Conservation (phyloP, 2,329 filamentous ascomycete genomes). For the Bretziella fagacearum region DNA sequence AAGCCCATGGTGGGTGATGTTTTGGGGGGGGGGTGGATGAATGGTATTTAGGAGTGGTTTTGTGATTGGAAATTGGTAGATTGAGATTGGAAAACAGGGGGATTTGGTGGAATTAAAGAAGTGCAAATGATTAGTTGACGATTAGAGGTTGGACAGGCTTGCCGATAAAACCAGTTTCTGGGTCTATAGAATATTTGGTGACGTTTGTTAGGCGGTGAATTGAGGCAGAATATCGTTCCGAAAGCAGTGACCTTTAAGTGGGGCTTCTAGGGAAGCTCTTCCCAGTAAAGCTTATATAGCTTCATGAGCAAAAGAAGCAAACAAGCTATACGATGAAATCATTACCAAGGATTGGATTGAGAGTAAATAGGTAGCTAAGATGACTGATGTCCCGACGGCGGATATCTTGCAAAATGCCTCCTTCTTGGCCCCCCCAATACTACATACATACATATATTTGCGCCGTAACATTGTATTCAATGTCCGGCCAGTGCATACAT, state of each 20-base stretch:
- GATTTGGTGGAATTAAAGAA: neutral
- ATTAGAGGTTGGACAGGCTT: neutral
- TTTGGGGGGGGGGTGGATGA: neutral
- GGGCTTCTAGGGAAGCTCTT: neutral
- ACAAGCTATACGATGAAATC: too few species aligned
- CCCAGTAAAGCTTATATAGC: neutral
- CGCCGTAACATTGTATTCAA: too few species aligned
- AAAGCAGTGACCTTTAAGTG: too few species aligned
- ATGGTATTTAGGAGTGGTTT: conserved; percentile 3
- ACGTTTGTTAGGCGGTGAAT: neutral
- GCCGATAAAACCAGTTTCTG: neutral
- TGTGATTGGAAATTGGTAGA: conserved; percentile 1
- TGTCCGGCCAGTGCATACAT: too few species aligned
- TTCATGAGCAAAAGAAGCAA: too few species aligned
- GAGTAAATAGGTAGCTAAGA: too few species aligned
- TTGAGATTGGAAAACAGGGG: neutral
- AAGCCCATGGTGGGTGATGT: conserved; percentile 28
- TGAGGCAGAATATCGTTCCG: neutral
- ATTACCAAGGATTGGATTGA: too few species aligned
- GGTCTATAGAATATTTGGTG: neutral
- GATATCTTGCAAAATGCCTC: too few species aligned
- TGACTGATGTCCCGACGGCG: too few species aligned
- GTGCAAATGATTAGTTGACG: neutral
- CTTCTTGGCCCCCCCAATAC: too few species aligned
- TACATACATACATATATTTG: too few species aligned